Evolutionary conservation across 805 yeast species (phyloP).

Genomic region (Vanderwaltozyma yarrowii): DNA sequence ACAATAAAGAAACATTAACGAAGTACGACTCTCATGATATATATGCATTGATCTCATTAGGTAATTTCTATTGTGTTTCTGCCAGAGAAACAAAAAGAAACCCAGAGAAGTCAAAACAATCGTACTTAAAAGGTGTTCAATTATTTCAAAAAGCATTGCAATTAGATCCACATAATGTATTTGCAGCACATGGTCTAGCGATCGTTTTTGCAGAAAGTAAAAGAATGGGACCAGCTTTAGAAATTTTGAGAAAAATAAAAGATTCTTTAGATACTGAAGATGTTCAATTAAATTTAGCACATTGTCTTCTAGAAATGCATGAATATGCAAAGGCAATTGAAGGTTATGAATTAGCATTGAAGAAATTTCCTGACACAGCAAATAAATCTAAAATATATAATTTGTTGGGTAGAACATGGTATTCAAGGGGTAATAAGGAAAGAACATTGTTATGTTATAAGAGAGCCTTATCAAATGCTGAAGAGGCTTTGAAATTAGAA

Average conservation of each 20-base stretch:
- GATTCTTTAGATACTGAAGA: conserved; percentile 82
- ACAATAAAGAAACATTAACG: conserved; percentile 76
- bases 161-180: conserved; percentile 75
- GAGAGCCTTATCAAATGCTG: conserved; percentile 52
- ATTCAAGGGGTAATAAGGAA: conserved; percentile 61
- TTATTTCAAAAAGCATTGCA: conserved; percentile 80
- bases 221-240: conserved; percentile 65
- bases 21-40: conserved; percentile 79
- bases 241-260: conserved; percentile 76
- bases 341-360: conserved; percentile 70
- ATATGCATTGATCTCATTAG: conserved; percentile 82
- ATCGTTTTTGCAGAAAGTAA: conserved; percentile 82
- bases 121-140: conserved; percentile 85
- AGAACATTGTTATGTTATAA: conserved; percentile 50
- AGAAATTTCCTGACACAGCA: conserved; percentile 46
- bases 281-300: conserved; percentile 78
- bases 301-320: conserved; percentile 71
- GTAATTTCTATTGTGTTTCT: conserved; percentile 72
- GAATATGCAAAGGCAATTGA: conserved; percentile 84
- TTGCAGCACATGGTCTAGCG: conserved; percentile 97
- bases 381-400: conserved; percentile 59
- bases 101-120: conserved; percentile 45
- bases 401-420: conserved; percentile 83
- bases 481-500: conserved; percentile 40
- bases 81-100: conserved; percentile 61